phyloP scores from a whole-genome alignment of 768 basidiomycete genomes.

The Symmetrospora coprosmae region DNA sequence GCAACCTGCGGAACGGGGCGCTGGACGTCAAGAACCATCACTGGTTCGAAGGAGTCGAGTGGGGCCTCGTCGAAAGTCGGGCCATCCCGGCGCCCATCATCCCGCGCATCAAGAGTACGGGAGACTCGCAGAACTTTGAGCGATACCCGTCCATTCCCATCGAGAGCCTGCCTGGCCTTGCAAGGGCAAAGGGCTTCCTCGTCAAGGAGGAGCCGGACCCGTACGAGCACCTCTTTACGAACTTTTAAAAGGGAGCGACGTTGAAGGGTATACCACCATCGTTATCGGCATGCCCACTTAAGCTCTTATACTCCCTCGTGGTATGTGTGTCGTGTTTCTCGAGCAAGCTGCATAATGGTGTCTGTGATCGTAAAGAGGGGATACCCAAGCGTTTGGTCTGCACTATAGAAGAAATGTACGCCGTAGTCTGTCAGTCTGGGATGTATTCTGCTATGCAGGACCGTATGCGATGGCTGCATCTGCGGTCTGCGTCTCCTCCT shows the following conservation, averaged over 20 bases:
- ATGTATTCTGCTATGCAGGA: no score
- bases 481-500: no score
- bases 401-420: no score
- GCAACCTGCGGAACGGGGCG: conserved; percentile 76
- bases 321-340: no score
- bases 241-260: conserved; percentile 5
- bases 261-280: no score
- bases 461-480: no score
- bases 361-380: no score
- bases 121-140: conserved; percentile 32
- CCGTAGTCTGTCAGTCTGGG: no score
- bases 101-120: conserved; percentile 39
- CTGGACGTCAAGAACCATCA: conserved; percentile 71
- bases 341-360: no score
- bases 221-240: conserved; percentile 15
- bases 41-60: conserved; percentile 64
- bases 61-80: conserved; percentile 69
- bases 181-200: conserved; percentile 22
- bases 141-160: conserved; percentile 25
- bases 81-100: conserved; percentile 81
- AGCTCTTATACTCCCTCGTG: no score
- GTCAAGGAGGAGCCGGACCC: not conserved
- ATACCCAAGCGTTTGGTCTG: no score
- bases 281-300: no score
- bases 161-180: conserved; percentile 27